These are phyloP conservation scores for Botryosphaeria dothidea DNA, from an alignment of 2,329 filamentous ascomycete genomes.

Conservation along the genomic window DNA sequence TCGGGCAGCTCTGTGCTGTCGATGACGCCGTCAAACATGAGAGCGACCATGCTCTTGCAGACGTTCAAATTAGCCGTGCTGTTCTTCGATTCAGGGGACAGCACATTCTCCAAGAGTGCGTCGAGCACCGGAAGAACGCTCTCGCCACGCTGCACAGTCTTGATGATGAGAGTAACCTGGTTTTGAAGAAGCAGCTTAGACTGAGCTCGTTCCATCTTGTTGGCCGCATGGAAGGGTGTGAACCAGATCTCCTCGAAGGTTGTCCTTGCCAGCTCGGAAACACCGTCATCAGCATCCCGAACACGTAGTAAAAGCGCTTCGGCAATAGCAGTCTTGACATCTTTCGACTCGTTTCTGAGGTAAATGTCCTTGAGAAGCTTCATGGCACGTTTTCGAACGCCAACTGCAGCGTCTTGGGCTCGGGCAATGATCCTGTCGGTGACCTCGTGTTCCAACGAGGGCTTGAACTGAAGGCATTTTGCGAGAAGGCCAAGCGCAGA, in stretches of 20 bases:
- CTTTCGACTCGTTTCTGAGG: slow-evolving; percentile 69
- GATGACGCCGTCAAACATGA: slow-evolving; percentile 83
- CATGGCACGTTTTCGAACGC: slow-evolving; percentile 90
- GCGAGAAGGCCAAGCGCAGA: slow-evolving; percentile 84
- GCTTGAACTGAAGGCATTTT: slow-evolving; percentile 81
- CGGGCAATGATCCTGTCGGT: slow-evolving; percentile 74
- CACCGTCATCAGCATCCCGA: slow-evolving; percentile 79
- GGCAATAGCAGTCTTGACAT: slow-evolving; percentile 74
- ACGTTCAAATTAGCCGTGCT: slow-evolving; percentile 70
- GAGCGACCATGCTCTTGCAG: slow-evolving; percentile 79
- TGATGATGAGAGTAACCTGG: slow-evolving; percentile 83
- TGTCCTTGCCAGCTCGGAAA: slow-evolving; percentile 81
- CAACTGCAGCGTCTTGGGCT: slow-evolving; percentile 77
- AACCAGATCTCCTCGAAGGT: slow-evolving; percentile 97
- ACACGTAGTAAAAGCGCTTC: slow-evolving; percentile 79
- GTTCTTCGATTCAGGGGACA: slow-evolving; percentile 69
- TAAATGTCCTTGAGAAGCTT: slow-evolving; percentile 92
- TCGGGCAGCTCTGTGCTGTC: slow-evolving; percentile 67
- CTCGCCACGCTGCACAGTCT: slow-evolving; percentile 67
- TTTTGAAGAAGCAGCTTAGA: slow-evolving; percentile 76
- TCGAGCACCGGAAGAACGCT: slow-evolving; percentile 40
- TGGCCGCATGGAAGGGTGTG: slow-evolving; percentile 68
- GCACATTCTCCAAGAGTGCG: slow-evolving; percentile 44
- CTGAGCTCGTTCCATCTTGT: slow-evolving; percentile 65
- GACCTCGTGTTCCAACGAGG: slow-evolving; percentile 73